Conservation (phyloP, 208 protist species). For the Trypanosoma avium region DNA sequence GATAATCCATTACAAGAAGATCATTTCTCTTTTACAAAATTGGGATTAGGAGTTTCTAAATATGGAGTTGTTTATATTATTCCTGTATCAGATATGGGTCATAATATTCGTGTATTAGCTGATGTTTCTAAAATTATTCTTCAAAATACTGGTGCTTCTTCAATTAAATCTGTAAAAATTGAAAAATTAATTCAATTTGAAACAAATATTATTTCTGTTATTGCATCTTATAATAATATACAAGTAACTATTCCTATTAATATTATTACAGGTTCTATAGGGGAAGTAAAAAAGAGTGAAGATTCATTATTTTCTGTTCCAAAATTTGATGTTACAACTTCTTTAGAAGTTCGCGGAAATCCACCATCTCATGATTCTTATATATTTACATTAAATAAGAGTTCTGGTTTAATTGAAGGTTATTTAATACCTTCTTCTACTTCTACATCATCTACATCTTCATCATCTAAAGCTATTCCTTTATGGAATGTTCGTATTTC, state of each 20-base stretch:
- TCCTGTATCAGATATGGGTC: constrained; percentile 54
- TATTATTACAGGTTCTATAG: constrained; percentile 15
- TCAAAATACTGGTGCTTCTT: constrained; percentile 32
- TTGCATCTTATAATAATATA: constrained; percentile 12
- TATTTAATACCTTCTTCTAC: constrained; percentile 41
- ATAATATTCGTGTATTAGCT: constrained; percentile 41
- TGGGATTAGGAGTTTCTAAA: constrained; percentile 53
- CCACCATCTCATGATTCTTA: constrained; percentile 25
- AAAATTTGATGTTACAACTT: constrained; percentile 37
- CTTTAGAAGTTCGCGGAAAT: constrained; percentile 39
- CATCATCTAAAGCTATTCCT: constrained; percentile 29
- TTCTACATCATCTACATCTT: too few species aligned
- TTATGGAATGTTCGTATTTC: constrained; percentile 68
- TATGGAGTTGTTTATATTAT: constrained; percentile 68
- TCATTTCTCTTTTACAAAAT: constrained; percentile 84
- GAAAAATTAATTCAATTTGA: constrained; percentile 30
- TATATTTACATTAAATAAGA: constrained; percentile 47
- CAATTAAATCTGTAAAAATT: constrained; percentile 49
- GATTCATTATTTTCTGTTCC: constrained; percentile 36
- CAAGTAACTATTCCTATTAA: constrained; percentile 30
- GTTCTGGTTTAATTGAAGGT: constrained; percentile 45
- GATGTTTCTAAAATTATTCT: constrained; percentile 54
- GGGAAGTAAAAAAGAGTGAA: constrained; percentile 16
- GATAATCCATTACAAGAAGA: constrained; percentile 41
- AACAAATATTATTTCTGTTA: constrained; percentile 14